These are phyloP conservation scores for Porcisia hertigi DNA, from an alignment of 208 protist genomes.

Conservation along the genomic window DNA sequence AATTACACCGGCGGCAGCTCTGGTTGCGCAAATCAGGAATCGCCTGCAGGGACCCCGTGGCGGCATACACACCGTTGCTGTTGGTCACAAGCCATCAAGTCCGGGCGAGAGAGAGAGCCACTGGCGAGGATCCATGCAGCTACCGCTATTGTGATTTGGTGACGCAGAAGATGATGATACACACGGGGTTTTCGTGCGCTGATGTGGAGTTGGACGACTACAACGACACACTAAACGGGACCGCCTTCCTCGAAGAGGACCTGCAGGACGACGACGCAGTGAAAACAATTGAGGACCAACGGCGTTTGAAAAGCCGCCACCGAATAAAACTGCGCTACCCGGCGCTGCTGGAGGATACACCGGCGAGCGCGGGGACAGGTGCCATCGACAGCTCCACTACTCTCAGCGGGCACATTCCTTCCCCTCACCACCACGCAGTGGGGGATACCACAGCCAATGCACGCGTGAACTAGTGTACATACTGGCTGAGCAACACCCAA, in stretches of 20 bases:
- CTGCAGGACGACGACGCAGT: neutral
- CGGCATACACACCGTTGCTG: slow-evolving; percentile 16
- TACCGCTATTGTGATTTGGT: slow-evolving; percentile 31
- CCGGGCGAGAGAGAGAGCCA: slow-evolving; percentile 2
- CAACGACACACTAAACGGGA: slow-evolving; percentile 44
- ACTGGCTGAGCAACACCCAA: no score
- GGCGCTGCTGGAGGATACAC: neutral
- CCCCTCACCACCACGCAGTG: neutral
- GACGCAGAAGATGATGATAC: slow-evolving; percentile 33
- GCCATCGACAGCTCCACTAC: neutral
- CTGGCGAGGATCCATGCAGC: slow-evolving; percentile 1
- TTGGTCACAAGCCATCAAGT: slow-evolving; percentile 24
- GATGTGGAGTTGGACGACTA: slow-evolving; percentile 36
- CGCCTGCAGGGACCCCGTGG: slow-evolving; percentile 6
- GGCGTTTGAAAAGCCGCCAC: neutral
- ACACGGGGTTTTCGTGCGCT: neutral
- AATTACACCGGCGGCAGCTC: slow-evolving; percentile 22
- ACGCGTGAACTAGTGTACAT: no score
- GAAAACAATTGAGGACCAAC: neutral
- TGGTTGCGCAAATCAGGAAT: slow-evolving; percentile 9
- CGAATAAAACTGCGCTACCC: neutral
- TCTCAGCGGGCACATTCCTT: neutral
- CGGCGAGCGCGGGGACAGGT: no score
- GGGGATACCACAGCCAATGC: no score
- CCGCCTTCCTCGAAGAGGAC: slow-evolving; percentile 9